Percentiles rank a stretch among this genome's conserved stretches.
phyloP scores from a whole-genome alignment of 2,329 filamentous ascomycete species.

The Aspergillus fumigatiaffinis region DNA sequence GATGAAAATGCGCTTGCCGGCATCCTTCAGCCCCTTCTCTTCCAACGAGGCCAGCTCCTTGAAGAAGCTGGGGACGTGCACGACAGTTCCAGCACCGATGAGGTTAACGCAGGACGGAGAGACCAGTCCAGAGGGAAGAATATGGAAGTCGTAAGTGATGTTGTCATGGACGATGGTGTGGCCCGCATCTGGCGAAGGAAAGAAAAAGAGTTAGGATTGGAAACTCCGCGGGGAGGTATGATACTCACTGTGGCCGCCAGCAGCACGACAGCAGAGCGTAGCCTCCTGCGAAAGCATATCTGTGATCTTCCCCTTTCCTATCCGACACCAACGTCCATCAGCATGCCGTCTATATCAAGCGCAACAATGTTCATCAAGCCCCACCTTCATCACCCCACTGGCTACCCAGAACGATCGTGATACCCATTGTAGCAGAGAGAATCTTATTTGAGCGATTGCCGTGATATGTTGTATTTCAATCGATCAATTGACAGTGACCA shows the following conservation, averaged over 20 bases:
- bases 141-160: constrained; percentile 48
- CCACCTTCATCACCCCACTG: constrained; percentile 49
- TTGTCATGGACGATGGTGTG: constrained; percentile 47
- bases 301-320: constrained; percentile 47
- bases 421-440: constrained; percentile 22
- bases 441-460: neutral
- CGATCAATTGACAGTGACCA: neutral
- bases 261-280: constrained; percentile 43
- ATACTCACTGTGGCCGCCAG: constrained; percentile 45
- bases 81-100: constrained; percentile 45
- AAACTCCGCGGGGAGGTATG: neutral
- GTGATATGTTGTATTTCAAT: neutral
- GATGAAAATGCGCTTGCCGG: constrained; percentile 42
- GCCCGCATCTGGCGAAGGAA: constrained; percentile 34
- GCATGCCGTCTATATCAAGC: constrained; percentile 2
- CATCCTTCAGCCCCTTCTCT: constrained; percentile 40
- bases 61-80: constrained; percentile 48
- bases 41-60: constrained; percentile 43
- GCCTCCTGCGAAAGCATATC: constrained; percentile 45
- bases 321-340: constrained; percentile 8
- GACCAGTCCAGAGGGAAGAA: constrained; percentile 44
- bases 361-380: constrained; percentile 3
- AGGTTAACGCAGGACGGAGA: constrained; percentile 45
- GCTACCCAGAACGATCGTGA: constrained; percentile 44
- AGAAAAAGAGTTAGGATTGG: neutral